Conservation (phyloP, 371 early-diverging fungal genomes). For the Mortierella sp. region DNA sequence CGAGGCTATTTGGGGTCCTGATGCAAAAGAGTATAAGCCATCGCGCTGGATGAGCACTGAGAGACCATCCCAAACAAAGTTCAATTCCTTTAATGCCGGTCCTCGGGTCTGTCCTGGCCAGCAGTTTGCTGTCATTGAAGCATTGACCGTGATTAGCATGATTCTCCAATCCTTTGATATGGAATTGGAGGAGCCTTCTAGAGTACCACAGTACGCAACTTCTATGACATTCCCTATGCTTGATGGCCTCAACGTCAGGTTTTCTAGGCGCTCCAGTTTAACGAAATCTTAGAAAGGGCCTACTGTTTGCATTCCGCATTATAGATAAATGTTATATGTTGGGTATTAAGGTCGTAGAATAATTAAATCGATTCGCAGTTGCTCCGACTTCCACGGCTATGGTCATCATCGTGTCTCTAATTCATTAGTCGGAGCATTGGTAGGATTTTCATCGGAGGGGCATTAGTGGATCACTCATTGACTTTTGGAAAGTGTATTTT, state of each 20-base stretch:
- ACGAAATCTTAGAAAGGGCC: no score
- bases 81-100: conserved; percentile 61
- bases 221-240: conserved; percentile 67
- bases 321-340: no score
- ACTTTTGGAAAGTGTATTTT: no score
- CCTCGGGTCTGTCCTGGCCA: conserved; percentile 65
- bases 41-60: conserved; percentile 67
- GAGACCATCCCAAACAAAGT: conserved; percentile 52
- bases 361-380: no score
- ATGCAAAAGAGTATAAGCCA: conserved; percentile 71
- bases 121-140: conserved; percentile 65
- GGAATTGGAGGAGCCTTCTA: conserved; percentile 43
- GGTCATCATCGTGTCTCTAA: no score
- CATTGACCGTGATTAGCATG: conserved; percentile 61
- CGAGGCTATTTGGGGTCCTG: conserved; percentile 71
- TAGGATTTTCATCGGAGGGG: no score
- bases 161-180: conserved; percentile 61
- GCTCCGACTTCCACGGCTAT: no score
- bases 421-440: no score
- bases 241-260: conserved; percentile 59
- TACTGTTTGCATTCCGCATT: no score
- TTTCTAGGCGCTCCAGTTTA: not conserved
- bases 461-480: no score
- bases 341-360: no score
- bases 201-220: conserved; percentile 54